phyloP scores from a whole-genome alignment of 192 early-diverging fungal genomes.

The Coemansia sp. region DNA sequence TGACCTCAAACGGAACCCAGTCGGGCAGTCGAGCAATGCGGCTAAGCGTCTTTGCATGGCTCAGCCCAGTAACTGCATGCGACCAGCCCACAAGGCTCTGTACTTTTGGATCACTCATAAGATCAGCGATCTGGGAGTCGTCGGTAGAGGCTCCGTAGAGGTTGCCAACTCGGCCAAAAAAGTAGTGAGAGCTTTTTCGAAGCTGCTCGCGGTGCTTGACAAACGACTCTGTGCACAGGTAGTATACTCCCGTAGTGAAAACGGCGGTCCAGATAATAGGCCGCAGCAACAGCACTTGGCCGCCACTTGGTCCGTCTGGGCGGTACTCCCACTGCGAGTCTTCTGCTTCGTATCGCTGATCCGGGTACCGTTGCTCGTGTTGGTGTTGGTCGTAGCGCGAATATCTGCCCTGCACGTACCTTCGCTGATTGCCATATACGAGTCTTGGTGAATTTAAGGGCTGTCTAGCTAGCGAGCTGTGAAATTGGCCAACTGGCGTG shows the following conservation, averaged over 20 bases:
- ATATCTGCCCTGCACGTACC: neutral
- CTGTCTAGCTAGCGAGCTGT: neutral
- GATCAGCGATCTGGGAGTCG: conserved; percentile 1
- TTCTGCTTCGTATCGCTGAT: neutral
- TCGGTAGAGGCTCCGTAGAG: neutral
- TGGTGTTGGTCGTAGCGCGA: conserved; percentile 1
- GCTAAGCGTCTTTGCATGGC: conserved; percentile 24
- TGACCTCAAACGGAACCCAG: conserved; percentile 40
- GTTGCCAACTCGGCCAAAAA: neutral
- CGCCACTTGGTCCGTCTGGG: conserved; percentile 6
- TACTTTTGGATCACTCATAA: conserved; percentile 29
- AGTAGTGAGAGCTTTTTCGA: neutral
- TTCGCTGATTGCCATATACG: neutral
- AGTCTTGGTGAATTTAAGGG: neutral
- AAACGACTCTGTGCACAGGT: conserved; percentile 21
- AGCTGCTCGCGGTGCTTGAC: conserved; percentile 8
- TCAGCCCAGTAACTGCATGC: conserved; percentile 9
- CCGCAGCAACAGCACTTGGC: conserved; percentile 15
- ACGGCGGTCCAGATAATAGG: conserved; percentile 33
- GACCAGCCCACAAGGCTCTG: conserved; percentile 25
- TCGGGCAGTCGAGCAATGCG: conserved; percentile 33
- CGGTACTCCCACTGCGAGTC: conserved; percentile 15
- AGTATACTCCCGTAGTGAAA: conserved; percentile 31
- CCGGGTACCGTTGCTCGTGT: conserved; percentile 9
- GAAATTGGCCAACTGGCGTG: neutral